phyloP scores from a whole-genome alignment of 805 yeast genomes.

The Starmerella vaccinii region DNA sequence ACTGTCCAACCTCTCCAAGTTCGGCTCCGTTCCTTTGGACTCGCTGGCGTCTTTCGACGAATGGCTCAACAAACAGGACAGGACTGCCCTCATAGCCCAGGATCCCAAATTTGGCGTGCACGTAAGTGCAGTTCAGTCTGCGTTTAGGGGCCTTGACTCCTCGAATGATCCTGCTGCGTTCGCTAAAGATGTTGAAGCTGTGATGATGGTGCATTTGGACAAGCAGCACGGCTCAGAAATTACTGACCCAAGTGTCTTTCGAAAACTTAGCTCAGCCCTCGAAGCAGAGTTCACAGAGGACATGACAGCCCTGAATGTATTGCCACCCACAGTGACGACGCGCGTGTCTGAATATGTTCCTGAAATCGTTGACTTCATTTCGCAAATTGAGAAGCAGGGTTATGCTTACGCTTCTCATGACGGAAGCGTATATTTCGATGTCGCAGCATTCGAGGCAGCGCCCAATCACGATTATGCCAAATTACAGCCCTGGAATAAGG shows the following conservation, averaged over 20 bases:
- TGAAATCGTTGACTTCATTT: constrained; percentile 73
- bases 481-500: constrained; percentile 96
- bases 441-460: constrained; percentile 62
- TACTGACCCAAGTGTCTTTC: constrained; percentile 75
- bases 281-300: constrained; percentile 75
- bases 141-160: constrained; percentile 37
- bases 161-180: constrained; percentile 29
- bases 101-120: constrained; percentile 88
- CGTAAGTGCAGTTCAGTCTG: constrained; percentile 48
- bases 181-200: constrained; percentile 53
- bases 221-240: constrained; percentile 60
- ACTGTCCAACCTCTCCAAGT: constrained; percentile 14
- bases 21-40: constrained; percentile 16
- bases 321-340: constrained; percentile 76
- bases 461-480: constrained; percentile 81
- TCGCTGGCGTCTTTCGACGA: constrained; percentile 33
- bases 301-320: constrained; percentile 74
- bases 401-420: constrained; percentile 74
- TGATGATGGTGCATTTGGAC: constrained; percentile 65
- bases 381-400: constrained; percentile 63
- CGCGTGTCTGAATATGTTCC: constrained; percentile 94
- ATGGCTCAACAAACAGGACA: constrained; percentile 47
- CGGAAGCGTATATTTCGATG: constrained; percentile 95
- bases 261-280: constrained; percentile 78
- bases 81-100: constrained; percentile 40